Percentiles rank a stretch among this genome's conserved stretches.
Evolutionary conservation across 2,329 filamentous ascomycete genomes (phyloP).

Genomic region (Rhynchosporium graminicola): DNA sequence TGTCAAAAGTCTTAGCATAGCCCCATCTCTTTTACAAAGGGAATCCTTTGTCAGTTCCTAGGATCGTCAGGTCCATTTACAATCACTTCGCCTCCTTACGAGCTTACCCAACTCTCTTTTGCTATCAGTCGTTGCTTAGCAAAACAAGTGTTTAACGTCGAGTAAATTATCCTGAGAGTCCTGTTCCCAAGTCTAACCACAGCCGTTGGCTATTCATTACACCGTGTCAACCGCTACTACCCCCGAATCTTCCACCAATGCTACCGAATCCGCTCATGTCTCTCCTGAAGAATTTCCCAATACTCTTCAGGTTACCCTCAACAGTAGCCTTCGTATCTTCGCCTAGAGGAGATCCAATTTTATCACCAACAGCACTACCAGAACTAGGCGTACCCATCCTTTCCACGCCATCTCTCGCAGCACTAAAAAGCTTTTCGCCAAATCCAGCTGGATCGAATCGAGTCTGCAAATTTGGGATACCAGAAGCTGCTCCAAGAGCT

Average conservation of each 20-base stretch:
- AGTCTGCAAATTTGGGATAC: slow-evolving; percentile 45
- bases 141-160: too few species aligned
- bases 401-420: slow-evolving; percentile 80
- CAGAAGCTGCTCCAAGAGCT: slow-evolving; percentile 43
- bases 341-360: slow-evolving; percentile 37
- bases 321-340: slow-evolving; percentile 66
- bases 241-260: slow-evolving; percentile 61
- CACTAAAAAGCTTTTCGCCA: slow-evolving; percentile 85
- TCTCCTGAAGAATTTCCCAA: slow-evolving; percentile 93
- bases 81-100: too few species aligned
- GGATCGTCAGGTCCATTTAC: too few species aligned
- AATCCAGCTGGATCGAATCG: slow-evolving; percentile 81
- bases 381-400: slow-evolving; percentile 57
- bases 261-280: slow-evolving; percentile 78
- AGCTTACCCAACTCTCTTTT: too few species aligned
- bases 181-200: background rate
- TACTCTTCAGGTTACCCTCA: slow-evolving; percentile 92
- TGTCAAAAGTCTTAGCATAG: too few species aligned
- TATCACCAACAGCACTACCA: slow-evolving; percentile 26
- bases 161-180: too few species aligned
- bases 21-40: too few species aligned
- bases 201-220: background rate
- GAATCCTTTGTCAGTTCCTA: too few species aligned
- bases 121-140: too few species aligned
- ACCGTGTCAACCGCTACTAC: slow-evolving; percentile 26